A percentile compares a stretch with the other conserved stretches of the same genome.
phyloP scores from a whole-genome alignment of 1,139 yeast genomes.

The Blastobotrys indianensis region DNA sequence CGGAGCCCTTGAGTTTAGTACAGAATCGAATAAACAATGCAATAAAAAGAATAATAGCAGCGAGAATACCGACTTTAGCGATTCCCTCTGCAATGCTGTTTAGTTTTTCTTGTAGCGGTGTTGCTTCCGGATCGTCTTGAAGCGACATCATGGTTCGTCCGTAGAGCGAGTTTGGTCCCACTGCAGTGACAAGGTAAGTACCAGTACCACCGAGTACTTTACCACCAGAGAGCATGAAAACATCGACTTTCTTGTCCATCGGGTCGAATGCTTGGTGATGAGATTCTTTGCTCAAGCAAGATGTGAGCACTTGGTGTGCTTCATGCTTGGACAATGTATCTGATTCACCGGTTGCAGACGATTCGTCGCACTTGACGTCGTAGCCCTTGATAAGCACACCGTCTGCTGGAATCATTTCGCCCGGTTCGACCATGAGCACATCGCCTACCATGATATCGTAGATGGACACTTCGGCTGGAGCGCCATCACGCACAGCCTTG shows the following conservation, averaged over 20 bases:
- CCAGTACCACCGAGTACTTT: constrained; percentile 84
- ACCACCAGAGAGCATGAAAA: constrained; percentile 88
- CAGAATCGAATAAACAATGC: constrained; percentile 74
- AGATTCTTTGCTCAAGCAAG: constrained; percentile 20
- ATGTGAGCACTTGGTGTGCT: constrained; percentile 43
- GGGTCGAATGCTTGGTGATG: constrained; percentile 21
- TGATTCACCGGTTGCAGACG: constrained; percentile 91
- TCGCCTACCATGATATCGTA: constrained; percentile 85
- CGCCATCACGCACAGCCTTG: constrained; percentile 69
- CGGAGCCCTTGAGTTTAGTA: constrained; percentile 52
- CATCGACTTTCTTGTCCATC: constrained; percentile 48
- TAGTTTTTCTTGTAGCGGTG: constrained; percentile 84
- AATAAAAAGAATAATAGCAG: constrained; percentile 71
- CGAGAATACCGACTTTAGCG: constrained; percentile 84
- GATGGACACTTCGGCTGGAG: constrained; percentile 62
- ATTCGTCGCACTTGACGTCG: constrained; percentile 83
- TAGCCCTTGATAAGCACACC: constrained; percentile 66
- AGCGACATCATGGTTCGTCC: constrained; percentile 87
- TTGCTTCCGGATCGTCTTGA: constrained; percentile 62
- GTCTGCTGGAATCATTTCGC: constrained; percentile 91
- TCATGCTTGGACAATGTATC: constrained; percentile 67
- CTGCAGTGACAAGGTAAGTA: constrained; percentile 78
- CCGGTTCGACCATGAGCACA: constrained; percentile 74
- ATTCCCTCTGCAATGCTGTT: constrained; percentile 85
- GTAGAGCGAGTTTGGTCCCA: constrained; percentile 81